phyloP scores from a whole-genome alignment of 2,329 filamentous ascomycete genomes.

The Fusarium oxysporum region DNA sequence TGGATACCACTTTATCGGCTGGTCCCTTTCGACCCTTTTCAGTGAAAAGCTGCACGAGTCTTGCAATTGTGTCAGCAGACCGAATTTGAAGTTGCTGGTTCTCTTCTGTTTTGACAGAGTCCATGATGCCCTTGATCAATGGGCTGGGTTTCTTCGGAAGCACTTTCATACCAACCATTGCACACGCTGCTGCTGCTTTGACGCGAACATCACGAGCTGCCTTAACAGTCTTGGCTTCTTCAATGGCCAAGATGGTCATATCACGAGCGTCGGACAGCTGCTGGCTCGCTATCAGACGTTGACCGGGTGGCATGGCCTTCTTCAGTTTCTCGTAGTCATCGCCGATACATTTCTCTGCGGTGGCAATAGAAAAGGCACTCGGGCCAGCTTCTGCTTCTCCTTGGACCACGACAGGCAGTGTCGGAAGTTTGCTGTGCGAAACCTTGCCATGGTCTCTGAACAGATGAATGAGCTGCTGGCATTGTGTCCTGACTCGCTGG shows the following conservation, averaged over 20 bases:
- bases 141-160: constrained; percentile 93
- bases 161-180: constrained; percentile 85
- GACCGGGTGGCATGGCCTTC: constrained; percentile 87
- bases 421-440: constrained; percentile 78
- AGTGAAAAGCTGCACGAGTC: constrained; percentile 87
- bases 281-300: constrained; percentile 84
- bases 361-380: constrained; percentile 87
- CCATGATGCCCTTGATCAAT: constrained; percentile 97
- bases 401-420: constrained; percentile 90
- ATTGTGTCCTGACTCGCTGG: constrained; percentile 90
- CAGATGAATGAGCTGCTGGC: constrained; percentile 87
- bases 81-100: constrained; percentile 88
- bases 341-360: constrained; percentile 87
- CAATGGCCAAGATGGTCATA: constrained; percentile 77
- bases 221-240: constrained; percentile 83
- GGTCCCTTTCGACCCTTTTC: constrained; percentile 82
- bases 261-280: constrained; percentile 82
- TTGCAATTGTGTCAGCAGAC: constrained; percentile 85
- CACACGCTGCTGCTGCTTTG: constrained; percentile 86
- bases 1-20: constrained; percentile 95
- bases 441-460: constrained; percentile 94
- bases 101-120: constrained; percentile 95
- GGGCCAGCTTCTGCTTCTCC: constrained; percentile 92
- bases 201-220: constrained; percentile 86
- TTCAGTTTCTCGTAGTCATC: constrained; percentile 90